phyloP scores from a whole-genome alignment of 2,329 filamentous ascomycete genomes.

The Gliomastix tumulicola region DNA sequence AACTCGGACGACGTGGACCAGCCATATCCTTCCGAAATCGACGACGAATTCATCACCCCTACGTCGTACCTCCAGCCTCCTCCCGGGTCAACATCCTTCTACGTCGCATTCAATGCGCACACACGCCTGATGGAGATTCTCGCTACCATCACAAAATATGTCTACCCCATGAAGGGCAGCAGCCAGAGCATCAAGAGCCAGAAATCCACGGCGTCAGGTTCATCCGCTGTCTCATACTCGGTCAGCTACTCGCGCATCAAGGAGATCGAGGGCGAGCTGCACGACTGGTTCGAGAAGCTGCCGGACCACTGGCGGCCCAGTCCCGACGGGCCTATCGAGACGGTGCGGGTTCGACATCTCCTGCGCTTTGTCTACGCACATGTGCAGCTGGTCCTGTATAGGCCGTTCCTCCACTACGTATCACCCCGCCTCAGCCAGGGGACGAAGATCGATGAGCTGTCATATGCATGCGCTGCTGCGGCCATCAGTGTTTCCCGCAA shows the following conservation, averaged over 20 bases:
- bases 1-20: conserved; percentile 62
- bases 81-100: conserved; percentile 48
- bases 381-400: conserved; percentile 75
- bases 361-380: conserved; percentile 76
- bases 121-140: conserved; percentile 57
- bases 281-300: conserved; percentile 58
- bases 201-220: conserved; percentile 32
- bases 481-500: conserved; percentile 59
- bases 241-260: conserved; percentile 59
- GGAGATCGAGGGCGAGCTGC: conserved; percentile 57
- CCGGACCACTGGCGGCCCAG: conserved; percentile 75
- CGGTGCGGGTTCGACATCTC: conserved; percentile 68
- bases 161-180: conserved; percentile 57
- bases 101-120: conserved; percentile 61
- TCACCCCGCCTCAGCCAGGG: conserved; percentile 53
- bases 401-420: conserved; percentile 78
- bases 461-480: conserved; percentile 64
- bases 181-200: conserved; percentile 31
- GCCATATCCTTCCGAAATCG: conserved; percentile 55
- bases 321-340: conserved; percentile 65
- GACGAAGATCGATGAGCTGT: conserved; percentile 63
- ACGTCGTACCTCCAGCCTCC: conserved; percentile 49
- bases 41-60: conserved; percentile 60
- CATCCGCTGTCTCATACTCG: conserved; percentile 38
- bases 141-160: conserved; percentile 55